These are phyloP conservation scores for Berberis vulgaris DNA, from an alignment of 164 flowering plant species.

Conservation along the genomic window DNA sequence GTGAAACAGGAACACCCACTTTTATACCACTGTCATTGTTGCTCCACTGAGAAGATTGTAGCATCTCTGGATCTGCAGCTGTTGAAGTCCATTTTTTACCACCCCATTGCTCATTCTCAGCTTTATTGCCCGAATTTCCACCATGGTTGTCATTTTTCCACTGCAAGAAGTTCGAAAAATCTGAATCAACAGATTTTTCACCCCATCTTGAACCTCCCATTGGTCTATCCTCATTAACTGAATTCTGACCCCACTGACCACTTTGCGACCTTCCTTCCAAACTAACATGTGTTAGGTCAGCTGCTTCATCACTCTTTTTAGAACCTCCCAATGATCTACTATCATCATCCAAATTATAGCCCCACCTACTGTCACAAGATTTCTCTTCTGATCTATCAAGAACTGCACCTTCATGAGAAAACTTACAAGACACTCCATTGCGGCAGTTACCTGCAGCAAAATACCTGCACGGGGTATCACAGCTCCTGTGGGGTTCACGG, in stretches of 20 bases:
- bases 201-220: constrained; percentile 8
- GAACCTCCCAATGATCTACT: constrained; percentile 7
- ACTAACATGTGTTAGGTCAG: constrained; percentile 1
- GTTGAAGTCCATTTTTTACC: constrained; percentile 11
- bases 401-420: constrained; percentile 43
- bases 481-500: constrained; percentile 22
- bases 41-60: background rate
- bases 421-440: constrained; percentile 52
- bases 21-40: constrained; percentile 7
- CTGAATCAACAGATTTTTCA: constrained; percentile 11
- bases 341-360: constrained; percentile 8
- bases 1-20: background rate
- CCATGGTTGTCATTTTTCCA: constrained; percentile 6
- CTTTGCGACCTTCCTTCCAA: constrained; percentile 9
- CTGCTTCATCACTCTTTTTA: constrained; percentile 7
- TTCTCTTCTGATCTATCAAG: constrained; percentile 24
- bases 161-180: background rate
- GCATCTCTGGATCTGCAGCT: background rate
- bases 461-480: constrained; percentile 46
- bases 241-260: constrained; percentile 16
- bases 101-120: constrained; percentile 1
- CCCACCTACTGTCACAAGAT: constrained; percentile 20
- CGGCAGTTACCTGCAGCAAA: constrained; percentile 63
- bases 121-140: constrained; percentile 1
- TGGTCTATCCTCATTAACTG: constrained; percentile 12